phyloP scores from a whole-genome alignment of 257 asterid genomes.

The Paulownia fortunei region DNA sequence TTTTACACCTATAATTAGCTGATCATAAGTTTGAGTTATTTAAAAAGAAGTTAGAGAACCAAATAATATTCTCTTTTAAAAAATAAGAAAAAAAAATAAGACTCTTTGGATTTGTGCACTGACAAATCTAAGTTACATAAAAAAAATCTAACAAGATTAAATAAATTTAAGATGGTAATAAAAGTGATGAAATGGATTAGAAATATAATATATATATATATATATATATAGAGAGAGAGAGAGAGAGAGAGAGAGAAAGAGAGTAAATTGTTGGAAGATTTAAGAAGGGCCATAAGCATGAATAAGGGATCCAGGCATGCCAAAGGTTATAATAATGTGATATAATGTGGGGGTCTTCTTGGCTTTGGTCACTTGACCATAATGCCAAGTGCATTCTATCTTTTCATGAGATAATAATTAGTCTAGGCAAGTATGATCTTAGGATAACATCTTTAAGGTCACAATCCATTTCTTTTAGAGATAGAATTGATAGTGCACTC shows the following conservation, averaged over 20 bases:
- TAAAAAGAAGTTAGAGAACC: no score
- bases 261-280: background rate
- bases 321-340: slow-evolving; percentile 26
- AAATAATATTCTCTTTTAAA: no score
- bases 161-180: background rate
- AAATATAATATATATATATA: no score
- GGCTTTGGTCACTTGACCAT: slow-evolving; percentile 27
- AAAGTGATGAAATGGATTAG: background rate
- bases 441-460: slow-evolving; percentile 69
- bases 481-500: slow-evolving; percentile 50
- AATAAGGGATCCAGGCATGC: slow-evolving; percentile 11
- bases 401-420: slow-evolving; percentile 48
- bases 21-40: no score
- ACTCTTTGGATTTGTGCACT: background rate
- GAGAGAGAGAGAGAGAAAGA: no score
- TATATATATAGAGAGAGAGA: no score
- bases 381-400: slow-evolving; percentile 51
- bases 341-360: slow-evolving; percentile 12
- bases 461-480: slow-evolving; percentile 77
- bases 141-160: background rate
- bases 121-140: background rate
- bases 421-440: slow-evolving; percentile 33
- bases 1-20: no score
- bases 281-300: background rate
- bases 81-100: no score